Base-by-base conservation (phyloP, 176 grass and related monocot genomes). In the Microstegium vimineum region DNA sequence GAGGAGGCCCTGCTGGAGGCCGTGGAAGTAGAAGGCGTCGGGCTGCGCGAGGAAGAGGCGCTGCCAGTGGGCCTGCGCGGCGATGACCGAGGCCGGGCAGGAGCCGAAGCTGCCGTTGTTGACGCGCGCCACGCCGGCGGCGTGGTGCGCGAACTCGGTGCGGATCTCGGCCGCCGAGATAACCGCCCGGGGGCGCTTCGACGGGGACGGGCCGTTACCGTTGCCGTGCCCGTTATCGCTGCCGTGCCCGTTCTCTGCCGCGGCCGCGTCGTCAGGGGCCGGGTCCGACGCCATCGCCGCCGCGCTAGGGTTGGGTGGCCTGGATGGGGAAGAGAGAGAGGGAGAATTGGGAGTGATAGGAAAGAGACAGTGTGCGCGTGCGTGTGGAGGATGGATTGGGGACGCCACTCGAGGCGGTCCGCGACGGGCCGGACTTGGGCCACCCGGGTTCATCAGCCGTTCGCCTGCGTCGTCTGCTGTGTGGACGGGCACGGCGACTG, bases 61-160 rank as follows among this genome's bases (percentile, higher is more conserved):
- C 90, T 95, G 96, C 92, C 87, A 95, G 61, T 34, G 46, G 1
- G 13, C 77, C 82, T 99, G 93, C 46, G 85, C 90, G n/a, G 71
- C 73, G n/a, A 98, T 86, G 17, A 98, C 86, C 3, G 91, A 91
- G 18, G 71, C 82, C 32, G 96, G 93, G 77, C 96, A 99, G 79
- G 82, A 88, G 17, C 96, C 96, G 82, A 95, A 95, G 91, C 96
- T 95, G 54, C 93, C 96, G 91, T 99, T 99, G 80, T 99, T 99
- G 74, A 99, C 46, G 72, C 96, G 96, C 5, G 91, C 91, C 3
- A 93, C 85, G 2, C 76, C 59, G 1, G 83, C 27, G 54, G 93
- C 93, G 64, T 99, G 96, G 85, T 99, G 96, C 11, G 85, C 74
- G 83, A 99, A 99, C 83, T 99, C 96, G 11, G 65, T 81, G 65